Conservation (phyloP, 139 green algal species). For the Mesotaenium endlicherianum region DNA sequence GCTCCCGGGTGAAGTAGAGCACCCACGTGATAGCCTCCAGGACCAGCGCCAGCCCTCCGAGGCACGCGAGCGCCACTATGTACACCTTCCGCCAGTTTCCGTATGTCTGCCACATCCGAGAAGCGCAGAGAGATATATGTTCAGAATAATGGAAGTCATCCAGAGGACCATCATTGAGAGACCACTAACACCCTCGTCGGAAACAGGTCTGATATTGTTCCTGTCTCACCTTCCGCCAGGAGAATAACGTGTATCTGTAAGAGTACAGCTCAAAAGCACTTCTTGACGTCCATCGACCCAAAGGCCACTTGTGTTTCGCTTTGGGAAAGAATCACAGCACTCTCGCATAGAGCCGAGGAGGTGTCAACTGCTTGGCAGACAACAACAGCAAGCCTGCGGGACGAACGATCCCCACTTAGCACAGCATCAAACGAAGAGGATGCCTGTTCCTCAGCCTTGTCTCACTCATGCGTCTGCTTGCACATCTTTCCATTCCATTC, state of each 20-base stretch:
- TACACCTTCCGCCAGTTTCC: slow-evolving; percentile 7
- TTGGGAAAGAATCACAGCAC: background rate
- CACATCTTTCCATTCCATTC: too few species aligned
- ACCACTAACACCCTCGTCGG: background rate
- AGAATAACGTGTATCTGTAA: background rate
- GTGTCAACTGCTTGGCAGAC: background rate
- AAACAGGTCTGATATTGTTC: background rate
- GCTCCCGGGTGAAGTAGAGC: too few species aligned
- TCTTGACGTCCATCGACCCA: background rate
- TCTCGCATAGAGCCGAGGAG: background rate
- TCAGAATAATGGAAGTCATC: background rate
- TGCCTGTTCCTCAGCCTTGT: too few species aligned
- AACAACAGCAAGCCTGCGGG: too few species aligned
- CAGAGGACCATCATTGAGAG: background rate
- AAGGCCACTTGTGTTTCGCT: too few species aligned
- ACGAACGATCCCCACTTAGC: too few species aligned
- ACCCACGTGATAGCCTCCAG: background rate
- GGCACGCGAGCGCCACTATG: background rate
- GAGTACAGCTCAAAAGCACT: background rate
- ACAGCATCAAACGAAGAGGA: too few species aligned
- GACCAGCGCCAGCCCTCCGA: background rate
- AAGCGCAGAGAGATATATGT: too few species aligned
- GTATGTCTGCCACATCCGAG: background rate
- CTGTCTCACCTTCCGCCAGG: background rate
- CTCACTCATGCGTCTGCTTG: too few species aligned